Evolutionary conservation across 495 filamentous ascomycete genomes (phyloP), one percentile per base, ranked within the genome.

Genomic region (Thozetella sp.): DNA sequence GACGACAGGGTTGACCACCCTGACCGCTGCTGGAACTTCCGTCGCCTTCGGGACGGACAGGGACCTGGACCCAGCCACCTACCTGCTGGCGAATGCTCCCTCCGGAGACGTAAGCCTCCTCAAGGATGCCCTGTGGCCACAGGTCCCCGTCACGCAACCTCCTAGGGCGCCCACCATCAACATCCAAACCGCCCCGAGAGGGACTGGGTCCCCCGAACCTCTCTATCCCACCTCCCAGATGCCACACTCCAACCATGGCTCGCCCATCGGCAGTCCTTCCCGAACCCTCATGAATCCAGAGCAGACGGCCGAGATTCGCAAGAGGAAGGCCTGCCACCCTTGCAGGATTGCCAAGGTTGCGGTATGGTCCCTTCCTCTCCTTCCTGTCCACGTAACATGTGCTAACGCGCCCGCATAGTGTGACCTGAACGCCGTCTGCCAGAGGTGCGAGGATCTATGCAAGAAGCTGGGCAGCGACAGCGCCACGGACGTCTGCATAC

Each of bases 301-400:
- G 43, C 68, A 70, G 57, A 67, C 70, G 24, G 70, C 70, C 20
- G 63, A 60, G 27, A 69, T 67, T 62, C 67, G 70, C 34, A 72
- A 69, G 45, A 59, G 65, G 26, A 68, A 68, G 30, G 68, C 68
- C 22, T 72, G 70, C 34, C 66, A 69, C 37, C 58, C 66, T n/a
- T 72, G 70, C 56, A 70, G 70, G 37, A 55, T 60, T 17, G 65
- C 65, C 55, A 72, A 72, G 58, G 63, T 72, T 53, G 27, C 62
- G 25, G 70, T 72, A 58, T 17, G 9, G 17, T 9, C 30, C 30
- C 30, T 17, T 17, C 30, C 17, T 37, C 30, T 17, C 30, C 30
- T 37, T 17, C 17, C 30, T 37, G 6, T 17, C 30, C n/a, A n/a
- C n/a, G n/a, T n/a, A n/a, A n/a, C n/a, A n/a, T n/a, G 43, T 48